Evolutionary conservation across 2,329 filamentous ascomycete species (phyloP), one percentile per base, ranked within the genome.

Genomic region (Dothidotthia symphoricarpi): DNA sequence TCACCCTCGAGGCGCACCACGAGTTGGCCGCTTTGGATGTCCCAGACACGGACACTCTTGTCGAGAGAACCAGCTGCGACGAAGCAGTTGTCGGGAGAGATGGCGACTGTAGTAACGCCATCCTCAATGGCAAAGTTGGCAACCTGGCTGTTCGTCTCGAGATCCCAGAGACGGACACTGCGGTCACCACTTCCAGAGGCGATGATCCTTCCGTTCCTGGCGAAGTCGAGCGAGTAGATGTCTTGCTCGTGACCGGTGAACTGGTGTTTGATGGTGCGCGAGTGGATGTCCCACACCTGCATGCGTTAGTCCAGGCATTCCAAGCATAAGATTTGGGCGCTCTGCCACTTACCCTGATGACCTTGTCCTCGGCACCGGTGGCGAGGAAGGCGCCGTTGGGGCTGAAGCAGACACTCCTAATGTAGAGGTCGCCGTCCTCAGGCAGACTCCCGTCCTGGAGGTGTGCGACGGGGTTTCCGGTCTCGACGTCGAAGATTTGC

Each of bases 231-330:
- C 4, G 88, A 95, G 70, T 97, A 97, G 48, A 98, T 98, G 53
- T 98, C 93, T 69, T 98, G 91, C 69, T 98, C 93, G 69, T 98
- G 93, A 16, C 93, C 93, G n/a, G 83, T 78, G 70, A 98, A 97
- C 26, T 88, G 88, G 63, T 93, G 88, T 59, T 89, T 87, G 64
- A 98, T 97, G 7, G 81, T 83, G 54, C 88, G 80, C 39, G 74
- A 78, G 38, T 79, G 76, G 55, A 98, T 97, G 65, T 98, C 93
- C 93, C 93, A 98, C 34, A 98, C 88, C 86, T 91, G 27, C 14
- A 27, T 14, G 16, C 16, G 36, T 50, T 32, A 55, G 38, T 15
- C 32, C 27, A 31, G 30, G n/a, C 29, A 15, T 12, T 16, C 29
- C 28, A 28, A n/a, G 19, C 7, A 2, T 15, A 3, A 16, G 24